Percentiles rank a stretch among this genome's conserved stretches.
phyloP scores from a whole-genome alignment of 164 flowering plant species.

The Paratinospora sagittata region DNA sequence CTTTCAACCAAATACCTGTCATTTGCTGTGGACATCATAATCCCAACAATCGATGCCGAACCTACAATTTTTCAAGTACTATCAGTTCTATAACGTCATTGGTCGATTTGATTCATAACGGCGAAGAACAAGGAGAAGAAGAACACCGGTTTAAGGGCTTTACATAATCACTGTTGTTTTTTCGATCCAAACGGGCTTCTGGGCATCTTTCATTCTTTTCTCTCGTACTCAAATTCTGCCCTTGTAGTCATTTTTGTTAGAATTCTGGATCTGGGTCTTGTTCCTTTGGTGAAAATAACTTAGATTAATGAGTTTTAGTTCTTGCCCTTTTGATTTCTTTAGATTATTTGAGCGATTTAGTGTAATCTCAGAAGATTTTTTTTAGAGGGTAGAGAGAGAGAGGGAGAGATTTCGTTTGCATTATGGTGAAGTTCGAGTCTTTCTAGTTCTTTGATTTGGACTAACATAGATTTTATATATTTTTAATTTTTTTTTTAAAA shows the following conservation, averaged over 20 bases:
- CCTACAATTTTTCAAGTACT: too few relatives aligned
- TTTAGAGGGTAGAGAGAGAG: not conserved
- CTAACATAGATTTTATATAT: too few relatives aligned
- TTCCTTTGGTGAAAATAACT: not conserved
- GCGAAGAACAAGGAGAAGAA: too few relatives aligned
- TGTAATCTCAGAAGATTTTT: not conserved
- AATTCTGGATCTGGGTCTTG: slow-evolving; percentile 2
- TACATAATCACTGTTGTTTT: too few relatives aligned
- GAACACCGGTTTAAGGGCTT: too few relatives aligned
- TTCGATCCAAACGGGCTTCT: too few relatives aligned
- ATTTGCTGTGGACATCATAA: not conserved
- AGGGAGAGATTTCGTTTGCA: not conserved
- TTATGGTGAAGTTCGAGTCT: not conserved
- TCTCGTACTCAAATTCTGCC: slow-evolving; percentile 1
- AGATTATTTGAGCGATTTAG: not conserved
- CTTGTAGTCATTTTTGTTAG: not conserved
- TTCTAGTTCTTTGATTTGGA: too few relatives aligned
- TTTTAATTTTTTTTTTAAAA: too few relatives aligned
- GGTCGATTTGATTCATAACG: too few relatives aligned
- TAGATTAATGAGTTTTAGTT: not conserved
- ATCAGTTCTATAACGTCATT: too few relatives aligned
- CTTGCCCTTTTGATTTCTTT: not conserved
- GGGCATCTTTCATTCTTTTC: not conserved
- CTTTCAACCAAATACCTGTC: not conserved
- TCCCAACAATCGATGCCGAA: too few relatives aligned